Evolutionary conservation across 495 filamentous ascomycete genomes (phyloP).

Genomic region (Hypoxylon fragiforme): DNA sequence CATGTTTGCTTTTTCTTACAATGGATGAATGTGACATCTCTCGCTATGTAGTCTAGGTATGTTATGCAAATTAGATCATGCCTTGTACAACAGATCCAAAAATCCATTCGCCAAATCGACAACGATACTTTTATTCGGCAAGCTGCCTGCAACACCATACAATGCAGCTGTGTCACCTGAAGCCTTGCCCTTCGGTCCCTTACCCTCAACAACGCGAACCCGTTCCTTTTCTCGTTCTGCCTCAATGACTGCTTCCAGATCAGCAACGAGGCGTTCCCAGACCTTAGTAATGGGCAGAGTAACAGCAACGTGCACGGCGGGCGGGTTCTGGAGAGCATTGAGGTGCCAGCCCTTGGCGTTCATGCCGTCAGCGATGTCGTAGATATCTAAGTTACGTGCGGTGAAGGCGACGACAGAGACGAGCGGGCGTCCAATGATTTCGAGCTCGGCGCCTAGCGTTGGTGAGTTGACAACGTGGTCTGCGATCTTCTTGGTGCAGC

Average conservation of each 20-base stretch:
- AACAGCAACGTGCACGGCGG: conserved; percentile 96
- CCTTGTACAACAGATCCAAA: conserved; percentile 95
- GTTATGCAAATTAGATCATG: conserved; percentile 61
- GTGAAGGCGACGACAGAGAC: conserved; percentile 90
- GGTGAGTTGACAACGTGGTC: conserved; percentile 69
- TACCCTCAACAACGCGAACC: conserved; percentile 70
- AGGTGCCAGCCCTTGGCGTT: conserved; percentile 87
- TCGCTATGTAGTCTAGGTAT: background rate
- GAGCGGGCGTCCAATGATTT: conserved; percentile 80
- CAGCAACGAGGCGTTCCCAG: conserved; percentile 75
- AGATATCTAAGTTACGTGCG: conserved; percentile 75
- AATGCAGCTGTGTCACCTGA: conserved; percentile 80
- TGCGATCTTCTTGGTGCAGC: conserved; percentile 81
- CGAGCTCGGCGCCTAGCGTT: conserved; percentile 68
- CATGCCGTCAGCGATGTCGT: conserved; percentile 88
- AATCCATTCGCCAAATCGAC: conserved; percentile 88
- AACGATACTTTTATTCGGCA: conserved; percentile 95
- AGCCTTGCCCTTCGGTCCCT: conserved; percentile 64
- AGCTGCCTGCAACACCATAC: conserved; percentile 92
- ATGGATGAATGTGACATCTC: background rate
- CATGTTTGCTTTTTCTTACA: background rate
- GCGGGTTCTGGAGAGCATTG: conserved; percentile 87
- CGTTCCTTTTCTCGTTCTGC: conserved; percentile 71
- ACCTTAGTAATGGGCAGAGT: conserved; percentile 81
- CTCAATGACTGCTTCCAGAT: conserved; percentile 78